A percentile compares a stretch with the other conserved stretches of the same genome.
Conservation (phyloP, 768 basidiomycete species). For the Agrocybe praecox region DNA sequence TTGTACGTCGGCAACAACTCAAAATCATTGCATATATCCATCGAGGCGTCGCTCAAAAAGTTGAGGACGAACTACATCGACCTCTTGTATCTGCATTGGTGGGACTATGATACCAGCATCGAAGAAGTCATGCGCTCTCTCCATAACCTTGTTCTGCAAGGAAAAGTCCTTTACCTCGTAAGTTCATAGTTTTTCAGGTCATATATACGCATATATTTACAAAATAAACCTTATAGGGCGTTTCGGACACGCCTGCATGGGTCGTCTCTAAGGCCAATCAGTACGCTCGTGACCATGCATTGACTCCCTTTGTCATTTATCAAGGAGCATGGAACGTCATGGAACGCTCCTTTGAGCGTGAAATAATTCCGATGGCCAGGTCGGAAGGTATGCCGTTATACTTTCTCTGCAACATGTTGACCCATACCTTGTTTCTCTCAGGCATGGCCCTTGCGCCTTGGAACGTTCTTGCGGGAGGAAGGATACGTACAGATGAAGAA, state of each 20-base stretch:
- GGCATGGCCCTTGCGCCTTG: constrained; percentile 37
- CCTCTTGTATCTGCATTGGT: constrained; percentile 45
- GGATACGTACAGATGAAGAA: constrained; percentile 57
- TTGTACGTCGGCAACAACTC: constrained; percentile 49
- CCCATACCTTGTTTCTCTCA: background rate
- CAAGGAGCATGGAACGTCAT: constrained; percentile 50
- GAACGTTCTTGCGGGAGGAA: constrained; percentile 38
- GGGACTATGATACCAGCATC: constrained; percentile 55
- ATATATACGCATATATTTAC: background rate
- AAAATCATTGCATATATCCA: constrained; percentile 44
- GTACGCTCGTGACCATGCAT: constrained; percentile 49
- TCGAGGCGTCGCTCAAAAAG: constrained; percentile 48
- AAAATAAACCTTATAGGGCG: constrained; percentile 25
- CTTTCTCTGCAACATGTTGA: no score
- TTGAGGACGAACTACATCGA: constrained; percentile 48
- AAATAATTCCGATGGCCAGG: constrained; percentile 51
- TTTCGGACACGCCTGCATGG: constrained; percentile 51
- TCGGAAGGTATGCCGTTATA: constrained; percentile 36
- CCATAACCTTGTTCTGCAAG: constrained; percentile 48
- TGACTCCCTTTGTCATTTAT: constrained; percentile 57
- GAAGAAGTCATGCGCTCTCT: constrained; percentile 60
- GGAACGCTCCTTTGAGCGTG: constrained; percentile 52
- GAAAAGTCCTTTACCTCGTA: constrained; percentile 54
- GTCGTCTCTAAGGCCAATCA: constrained; percentile 49
- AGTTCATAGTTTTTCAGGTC: constrained; percentile 1